Base-by-base conservation (phyloP, 129 eudicot genomes). In the Cynara cardunculus region DNA sequence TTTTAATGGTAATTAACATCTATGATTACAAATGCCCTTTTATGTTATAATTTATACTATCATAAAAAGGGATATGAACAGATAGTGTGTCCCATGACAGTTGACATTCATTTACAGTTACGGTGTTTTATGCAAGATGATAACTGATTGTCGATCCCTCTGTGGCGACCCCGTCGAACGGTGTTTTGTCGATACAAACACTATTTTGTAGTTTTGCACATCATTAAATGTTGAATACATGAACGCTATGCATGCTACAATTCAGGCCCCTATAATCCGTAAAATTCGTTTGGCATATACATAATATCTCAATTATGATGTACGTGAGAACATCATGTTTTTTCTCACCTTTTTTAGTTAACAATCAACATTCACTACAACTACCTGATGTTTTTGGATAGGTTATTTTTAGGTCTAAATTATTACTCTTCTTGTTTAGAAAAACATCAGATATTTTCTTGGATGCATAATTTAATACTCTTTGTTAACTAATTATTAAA, bases 341-440 rank as follows among this genome's bases (percentile, higher is more conserved):
- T 31, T 65, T 4, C 32, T 35, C 22, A 11, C 80, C 13, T 75
- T 24, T 10, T 30, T 75, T 46, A 74, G 81, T 82, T 76, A 75
- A 7, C 71, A 68, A 25, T 26, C 79, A 75, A 68, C 41, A 75
- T 37, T 26, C 79, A 73, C 66, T 28, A 62, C 70, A 75, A 82
- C 81, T 44, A 82, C 31, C 65, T 69, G 32, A 75, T 49, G 72
- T 31, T 68, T 75, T 67, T 32, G 70, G 85, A 75, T 53, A 74
- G 69, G 72, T 25, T 19, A 82, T 49, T 68, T 68, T 46, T 81
- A 75, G 85, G 80, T 46, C 27, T 19, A 8, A 13, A 28, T 56
- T 75, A 27, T 74, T 56, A 21, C 14, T 27, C 69, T 9, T 1
- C 18, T 4, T 41, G 13, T 4, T 24, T 67, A 14, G 32, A 25